These are phyloP conservation scores for Pittosporum tobira DNA, from an alignment of 129 eudicot species.

Conservation along the genomic window DNA sequence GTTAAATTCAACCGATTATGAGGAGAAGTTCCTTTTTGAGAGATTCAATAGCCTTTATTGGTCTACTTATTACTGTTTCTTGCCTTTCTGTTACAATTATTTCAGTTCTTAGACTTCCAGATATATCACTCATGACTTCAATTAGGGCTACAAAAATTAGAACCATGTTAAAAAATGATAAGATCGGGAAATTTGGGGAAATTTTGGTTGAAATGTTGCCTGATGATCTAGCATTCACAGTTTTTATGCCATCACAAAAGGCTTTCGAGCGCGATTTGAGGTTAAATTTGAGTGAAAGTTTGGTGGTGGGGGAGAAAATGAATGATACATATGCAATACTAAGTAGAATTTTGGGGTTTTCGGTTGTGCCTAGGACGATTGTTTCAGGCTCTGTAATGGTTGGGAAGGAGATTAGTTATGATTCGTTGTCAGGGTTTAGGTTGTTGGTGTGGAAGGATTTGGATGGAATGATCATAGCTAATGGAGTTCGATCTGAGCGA, in stretches of 20 bases:
- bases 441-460: constrained; percentile 42
- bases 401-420: constrained; percentile 33
- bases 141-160: constrained; percentile 12
- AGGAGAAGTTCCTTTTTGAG: constrained; percentile 23
- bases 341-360: constrained; percentile 58
- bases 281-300: constrained; percentile 31
- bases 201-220: constrained; percentile 70
- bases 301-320: constrained; percentile 37
- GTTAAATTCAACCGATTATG: too few relatives aligned
- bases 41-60: constrained; percentile 26
- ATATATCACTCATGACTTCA: constrained; percentile 13
- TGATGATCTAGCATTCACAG: constrained; percentile 63
- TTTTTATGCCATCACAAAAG: constrained; percentile 55
- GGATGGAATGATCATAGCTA: constrained; percentile 45
- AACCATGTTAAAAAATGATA: constrained; percentile 1
- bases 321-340: constrained; percentile 56
- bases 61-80: constrained; percentile 29
- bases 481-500: constrained; percentile 41
- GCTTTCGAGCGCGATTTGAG: constrained; percentile 55
- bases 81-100: constrained; percentile 35
- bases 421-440: constrained; percentile 56
- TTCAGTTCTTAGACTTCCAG: constrained; percentile 49
- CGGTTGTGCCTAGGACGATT: constrained; percentile 62
- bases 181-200: constrained; percentile 53
- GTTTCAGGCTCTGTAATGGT: constrained; percentile 28